Percentiles rank a stretch among this genome's conserved stretches.
Conservation (phyloP, 2,329 filamentous ascomycete species). For the Diaporthe citriasiana region DNA sequence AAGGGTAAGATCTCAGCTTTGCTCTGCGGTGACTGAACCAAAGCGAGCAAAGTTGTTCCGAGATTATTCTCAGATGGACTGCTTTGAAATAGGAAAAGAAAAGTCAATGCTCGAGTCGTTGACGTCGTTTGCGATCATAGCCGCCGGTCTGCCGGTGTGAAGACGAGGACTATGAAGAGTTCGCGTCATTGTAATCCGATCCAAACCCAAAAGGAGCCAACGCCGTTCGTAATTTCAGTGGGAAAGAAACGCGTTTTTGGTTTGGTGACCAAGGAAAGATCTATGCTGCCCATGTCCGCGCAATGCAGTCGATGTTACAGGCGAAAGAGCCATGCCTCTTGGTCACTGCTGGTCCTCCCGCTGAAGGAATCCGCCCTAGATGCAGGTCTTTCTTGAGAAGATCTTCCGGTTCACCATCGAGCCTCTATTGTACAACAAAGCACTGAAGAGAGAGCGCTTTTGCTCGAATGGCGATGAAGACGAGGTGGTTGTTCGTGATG, state of each 20-base stretch:
- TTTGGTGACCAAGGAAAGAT: slow-evolving; percentile 40
- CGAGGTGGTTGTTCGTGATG: slow-evolving; percentile 33
- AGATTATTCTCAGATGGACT: slow-evolving; percentile 25
- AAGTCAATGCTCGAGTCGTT: slow-evolving; percentile 40
- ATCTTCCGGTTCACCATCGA: slow-evolving; percentile 37
- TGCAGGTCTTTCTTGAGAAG: slow-evolving; percentile 32
- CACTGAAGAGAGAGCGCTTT: slow-evolving; percentile 32
- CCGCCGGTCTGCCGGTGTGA: slow-evolving; percentile 15
- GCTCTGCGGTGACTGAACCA: slow-evolving; percentile 18
- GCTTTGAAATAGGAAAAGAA: slow-evolving; percentile 31
- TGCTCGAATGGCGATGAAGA: slow-evolving; percentile 44
- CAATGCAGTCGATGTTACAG: slow-evolving; percentile 38
- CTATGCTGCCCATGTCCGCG: slow-evolving; percentile 41
- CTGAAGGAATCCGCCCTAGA: slow-evolving; percentile 16
- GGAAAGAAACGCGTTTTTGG: slow-evolving; percentile 35
- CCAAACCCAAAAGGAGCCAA: slow-evolving; percentile 29
- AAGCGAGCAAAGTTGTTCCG: slow-evolving; percentile 8
- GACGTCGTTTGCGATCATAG: slow-evolving; percentile 42
- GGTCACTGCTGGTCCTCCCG: slow-evolving; percentile 23
- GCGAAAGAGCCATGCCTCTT: slow-evolving; percentile 27
- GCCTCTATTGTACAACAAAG: slow-evolving; percentile 43
- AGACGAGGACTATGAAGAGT: slow-evolving; percentile 30
- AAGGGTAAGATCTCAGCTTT: slow-evolving; percentile 33
- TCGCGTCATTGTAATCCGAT: slow-evolving; percentile 27
- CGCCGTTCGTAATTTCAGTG: slow-evolving; percentile 30